phyloP scores from a whole-genome alignment of 345 rosid species.

The Mercurialis annua region DNA sequence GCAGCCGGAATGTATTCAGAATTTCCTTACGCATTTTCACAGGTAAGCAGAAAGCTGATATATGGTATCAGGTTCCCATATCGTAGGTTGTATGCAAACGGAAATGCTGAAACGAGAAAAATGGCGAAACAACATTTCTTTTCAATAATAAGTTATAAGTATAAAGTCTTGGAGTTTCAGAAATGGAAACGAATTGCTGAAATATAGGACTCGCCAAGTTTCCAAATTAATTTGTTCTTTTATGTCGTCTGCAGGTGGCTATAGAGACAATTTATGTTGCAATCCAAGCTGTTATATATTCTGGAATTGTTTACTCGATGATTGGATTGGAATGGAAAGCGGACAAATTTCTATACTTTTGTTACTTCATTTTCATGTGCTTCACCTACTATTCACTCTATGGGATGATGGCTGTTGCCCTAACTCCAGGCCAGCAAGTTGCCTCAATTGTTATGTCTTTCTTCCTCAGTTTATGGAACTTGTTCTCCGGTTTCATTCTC shows the following conservation, averaged over 20 bases:
- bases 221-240: not conserved
- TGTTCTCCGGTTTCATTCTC: constrained; percentile 42
- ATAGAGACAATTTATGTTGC: constrained; percentile 36
- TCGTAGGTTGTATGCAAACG: not conserved
- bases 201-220: not conserved
- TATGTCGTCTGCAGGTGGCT: constrained; percentile 27
- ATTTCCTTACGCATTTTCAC: constrained; percentile 42
- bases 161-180: no score
- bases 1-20: constrained; percentile 49
- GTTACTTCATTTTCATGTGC: constrained; percentile 41
- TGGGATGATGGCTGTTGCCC: constrained; percentile 42
- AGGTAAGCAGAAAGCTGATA: constrained; percentile 16
- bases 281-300: constrained; percentile 26
- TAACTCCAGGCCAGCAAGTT: constrained; percentile 36
- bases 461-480: constrained; percentile 43
- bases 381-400: constrained; percentile 38
- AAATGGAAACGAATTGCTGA: no score
- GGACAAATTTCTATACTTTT: constrained; percentile 28
- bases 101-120: no score
- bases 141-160: no score
- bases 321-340: constrained; percentile 36
- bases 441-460: constrained; percentile 37
- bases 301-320: constrained; percentile 28
- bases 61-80: not conserved
- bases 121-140: no score